Conservation (phyloP, 345 rosid species). For the Turritis glabra region DNA sequence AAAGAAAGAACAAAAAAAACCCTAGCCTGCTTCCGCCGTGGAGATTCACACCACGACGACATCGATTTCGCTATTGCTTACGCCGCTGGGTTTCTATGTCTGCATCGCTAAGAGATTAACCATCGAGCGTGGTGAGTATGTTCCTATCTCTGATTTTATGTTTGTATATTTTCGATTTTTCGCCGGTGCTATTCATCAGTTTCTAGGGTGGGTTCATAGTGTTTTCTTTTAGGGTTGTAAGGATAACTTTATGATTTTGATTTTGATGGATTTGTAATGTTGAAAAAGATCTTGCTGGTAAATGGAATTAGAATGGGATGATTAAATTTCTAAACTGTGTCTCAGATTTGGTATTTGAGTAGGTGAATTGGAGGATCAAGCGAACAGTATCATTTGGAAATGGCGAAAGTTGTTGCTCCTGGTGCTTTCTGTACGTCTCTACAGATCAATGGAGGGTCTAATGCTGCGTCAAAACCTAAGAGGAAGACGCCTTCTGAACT, state of each 20-base stretch:
- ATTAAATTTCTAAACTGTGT: neutral
- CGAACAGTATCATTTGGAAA: constrained; percentile 18
- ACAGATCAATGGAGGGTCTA: constrained; percentile 50
- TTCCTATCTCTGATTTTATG: constrained; percentile 16
- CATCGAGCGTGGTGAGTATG: constrained; percentile 16
- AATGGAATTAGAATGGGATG: neutral
- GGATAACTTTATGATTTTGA: neutral
- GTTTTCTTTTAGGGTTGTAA: neutral
- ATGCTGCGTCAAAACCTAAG: constrained; percentile 46
- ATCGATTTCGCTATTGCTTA: constrained; percentile 1
- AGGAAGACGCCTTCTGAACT: constrained; percentile 90
- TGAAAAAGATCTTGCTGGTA: neutral
- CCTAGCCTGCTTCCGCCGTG: constrained; percentile 19
- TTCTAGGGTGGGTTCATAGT: constrained; percentile 27
- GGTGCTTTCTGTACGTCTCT: constrained; percentile 49
- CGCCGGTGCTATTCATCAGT: neutral
- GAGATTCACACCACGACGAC: constrained; percentile 24
- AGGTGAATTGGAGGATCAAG: constrained; percentile 30
- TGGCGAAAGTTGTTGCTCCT: constrained; percentile 74
- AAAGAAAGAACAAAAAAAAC: neutral
- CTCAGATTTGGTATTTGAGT: neutral
- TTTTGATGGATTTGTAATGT: neutral
- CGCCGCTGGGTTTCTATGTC: constrained; percentile 17
- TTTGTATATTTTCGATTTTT: neutral
- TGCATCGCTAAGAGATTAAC: constrained; percentile 14